A percentile compares a stretch with the other conserved stretches of the same genome.
phyloP scores from a whole-genome alignment of 2,329 filamentous ascomycete genomes.

The Teratosphaeria viscida region DNA sequence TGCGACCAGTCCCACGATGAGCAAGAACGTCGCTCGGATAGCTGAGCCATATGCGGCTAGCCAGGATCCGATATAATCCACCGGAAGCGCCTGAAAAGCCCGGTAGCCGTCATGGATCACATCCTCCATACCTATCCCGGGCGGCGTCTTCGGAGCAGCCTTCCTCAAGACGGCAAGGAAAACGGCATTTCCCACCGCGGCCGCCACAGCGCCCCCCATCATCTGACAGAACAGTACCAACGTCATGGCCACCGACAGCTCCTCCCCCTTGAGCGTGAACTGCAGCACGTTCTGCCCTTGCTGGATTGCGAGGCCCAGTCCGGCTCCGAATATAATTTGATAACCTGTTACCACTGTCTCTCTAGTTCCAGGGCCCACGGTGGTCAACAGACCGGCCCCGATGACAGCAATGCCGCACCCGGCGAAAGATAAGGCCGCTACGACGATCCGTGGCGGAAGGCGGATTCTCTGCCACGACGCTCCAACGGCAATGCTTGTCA shows the following conservation, averaged over 20 bases:
- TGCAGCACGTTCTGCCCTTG: background rate
- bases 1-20: background rate
- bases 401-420: background rate
- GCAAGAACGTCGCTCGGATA: background rate
- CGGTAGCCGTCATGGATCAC: background rate
- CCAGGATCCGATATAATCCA: background rate
- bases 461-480: background rate
- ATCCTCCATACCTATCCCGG: background rate
- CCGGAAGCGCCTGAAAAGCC: background rate
- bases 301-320: background rate
- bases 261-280: background rate
- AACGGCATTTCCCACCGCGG: background rate
- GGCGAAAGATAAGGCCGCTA: background rate
- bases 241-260: background rate
- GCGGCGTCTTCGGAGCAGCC: background rate
- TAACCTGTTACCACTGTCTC: background rate
- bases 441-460: background rate
- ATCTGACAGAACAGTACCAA: background rate
- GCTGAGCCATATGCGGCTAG: background rate
- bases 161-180: background rate
- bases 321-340: background rate
- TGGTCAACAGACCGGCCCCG: background rate
- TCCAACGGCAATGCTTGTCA: background rate
- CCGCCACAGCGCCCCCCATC: background rate
- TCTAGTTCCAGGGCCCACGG: background rate